Evolutionary conservation across 1,284 basidiomycete species (phyloP).

Genomic region (Stygiomarasmius scandens): DNA sequence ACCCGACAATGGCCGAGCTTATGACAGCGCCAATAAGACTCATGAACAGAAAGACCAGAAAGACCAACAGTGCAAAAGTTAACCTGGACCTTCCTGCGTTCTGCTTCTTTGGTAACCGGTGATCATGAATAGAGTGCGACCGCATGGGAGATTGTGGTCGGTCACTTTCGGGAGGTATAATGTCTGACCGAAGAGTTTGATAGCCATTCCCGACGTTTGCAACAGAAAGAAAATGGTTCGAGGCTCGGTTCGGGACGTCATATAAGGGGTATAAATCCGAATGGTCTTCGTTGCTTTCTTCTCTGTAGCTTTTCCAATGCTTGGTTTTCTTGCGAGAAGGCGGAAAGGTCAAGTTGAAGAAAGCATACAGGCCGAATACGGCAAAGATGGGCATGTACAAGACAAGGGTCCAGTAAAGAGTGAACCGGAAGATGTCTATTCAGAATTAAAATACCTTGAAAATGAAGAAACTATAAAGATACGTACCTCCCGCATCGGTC

Average conservation of each 20-base stretch:
- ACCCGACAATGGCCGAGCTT: slow-evolving; percentile 73
- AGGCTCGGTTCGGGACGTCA: neutral
- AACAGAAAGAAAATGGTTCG: neutral
- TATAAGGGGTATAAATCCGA: neutral
- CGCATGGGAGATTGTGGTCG: neutral
- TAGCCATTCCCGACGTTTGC: slow-evolving; percentile 4
- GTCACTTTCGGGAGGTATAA: neutral
- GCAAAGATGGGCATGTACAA: slow-evolving; percentile 75
- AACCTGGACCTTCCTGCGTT: slow-evolving; percentile 62
- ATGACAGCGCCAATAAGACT: slow-evolving; percentile 68
- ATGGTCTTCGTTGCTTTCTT: neutral
- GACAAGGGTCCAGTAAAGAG: slow-evolving; percentile 82
- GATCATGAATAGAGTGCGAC: neutral
- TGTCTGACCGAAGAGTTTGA: slow-evolving; percentile 14
- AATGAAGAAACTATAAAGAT: no score
- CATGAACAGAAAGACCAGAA: slow-evolving; percentile 58
- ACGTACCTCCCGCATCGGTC: slow-evolving; percentile 41
- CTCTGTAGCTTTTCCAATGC: neutral
- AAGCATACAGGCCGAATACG: slow-evolving; percentile 69
- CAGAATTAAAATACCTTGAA: no score
- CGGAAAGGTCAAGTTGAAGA: slow-evolving; percentile 66
- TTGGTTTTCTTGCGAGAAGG: slow-evolving; percentile 29
- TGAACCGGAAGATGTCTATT: slow-evolving; percentile 80
- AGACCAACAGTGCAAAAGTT: slow-evolving; percentile 66
- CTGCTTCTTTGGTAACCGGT: neutral